Evolutionary conservation across 495 filamentous ascomycete genomes (phyloP).

Genomic region (Talaromyces thailandensis): DNA sequence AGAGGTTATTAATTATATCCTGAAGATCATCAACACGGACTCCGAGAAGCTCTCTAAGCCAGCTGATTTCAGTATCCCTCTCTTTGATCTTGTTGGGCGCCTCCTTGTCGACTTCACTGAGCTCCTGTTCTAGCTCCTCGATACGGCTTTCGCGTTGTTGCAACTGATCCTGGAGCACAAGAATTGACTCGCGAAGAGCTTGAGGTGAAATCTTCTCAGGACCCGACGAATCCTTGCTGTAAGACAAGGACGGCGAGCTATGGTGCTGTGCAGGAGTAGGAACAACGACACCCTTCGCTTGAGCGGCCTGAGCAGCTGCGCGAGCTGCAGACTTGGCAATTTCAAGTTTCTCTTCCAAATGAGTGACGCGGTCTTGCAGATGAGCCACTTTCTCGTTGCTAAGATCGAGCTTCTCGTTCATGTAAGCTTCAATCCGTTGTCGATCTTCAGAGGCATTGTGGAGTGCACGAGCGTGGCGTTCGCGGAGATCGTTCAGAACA

Average conservation of each 20-base stretch:
- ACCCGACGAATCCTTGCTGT: conserved; percentile 37
- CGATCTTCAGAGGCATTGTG: conserved; percentile 64
- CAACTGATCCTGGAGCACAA: conserved; percentile 91
- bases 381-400: conserved; percentile 72
- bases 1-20: conserved; percentile 78
- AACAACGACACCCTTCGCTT: conserved; percentile 40
- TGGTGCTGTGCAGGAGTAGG: conserved; percentile 22
- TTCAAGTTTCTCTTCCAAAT: conserved; percentile 83
- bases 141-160: conserved; percentile 86
- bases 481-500: conserved; percentile 49
- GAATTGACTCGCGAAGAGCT: conserved; percentile 88
- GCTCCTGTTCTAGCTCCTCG: conserved; percentile 70
- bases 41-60: conserved; percentile 88
- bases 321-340: conserved; percentile 83
- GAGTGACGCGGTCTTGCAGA: conserved; percentile 68
- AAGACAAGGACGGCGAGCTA: conserved; percentile 35
- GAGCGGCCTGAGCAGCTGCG: conserved; percentile 78
- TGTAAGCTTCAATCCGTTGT: conserved; percentile 56
- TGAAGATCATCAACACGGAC: conserved; percentile 85
- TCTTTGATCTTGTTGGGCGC: conserved; percentile 75
- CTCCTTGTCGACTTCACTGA: conserved; percentile 58
- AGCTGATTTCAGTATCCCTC: conserved; percentile 85
- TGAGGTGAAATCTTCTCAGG: conserved; percentile 88
- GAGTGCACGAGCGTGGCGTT: conserved; percentile 66
- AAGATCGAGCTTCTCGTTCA: conserved; percentile 62